phyloP scores from a whole-genome alignment of 768 basidiomycete genomes.

The Thelephora aurantiotincta region DNA sequence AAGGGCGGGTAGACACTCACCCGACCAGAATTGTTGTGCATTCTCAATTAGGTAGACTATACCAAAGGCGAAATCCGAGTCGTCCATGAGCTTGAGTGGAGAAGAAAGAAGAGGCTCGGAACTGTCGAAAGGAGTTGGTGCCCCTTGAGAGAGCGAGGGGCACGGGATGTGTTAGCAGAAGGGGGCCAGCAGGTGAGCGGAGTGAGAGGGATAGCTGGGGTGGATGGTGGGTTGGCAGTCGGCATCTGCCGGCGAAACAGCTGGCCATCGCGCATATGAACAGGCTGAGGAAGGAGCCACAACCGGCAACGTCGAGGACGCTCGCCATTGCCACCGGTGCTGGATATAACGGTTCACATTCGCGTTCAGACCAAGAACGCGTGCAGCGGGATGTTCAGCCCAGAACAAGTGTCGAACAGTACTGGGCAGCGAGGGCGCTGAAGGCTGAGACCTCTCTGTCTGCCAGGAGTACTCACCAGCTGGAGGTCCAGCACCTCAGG shows the following conservation, averaged over 20 bases:
- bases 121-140: not conserved
- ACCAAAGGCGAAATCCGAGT: conserved; percentile 36
- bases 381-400: not conserved
- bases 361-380: not conserved
- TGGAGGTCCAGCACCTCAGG: conserved; percentile 30
- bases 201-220: not conserved
- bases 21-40: conserved; percentile 84
- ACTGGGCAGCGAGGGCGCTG: conserved; percentile 57
- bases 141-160: not conserved
- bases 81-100: conserved; percentile 11
- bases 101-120: not conserved
- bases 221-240: not conserved
- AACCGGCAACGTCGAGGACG: not conserved
- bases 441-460: conserved; percentile 49
- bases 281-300: not conserved
- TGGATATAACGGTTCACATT: not conserved
- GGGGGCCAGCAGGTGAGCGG: too few species aligned
- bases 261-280: too few species aligned
- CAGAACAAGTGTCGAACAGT: conserved; percentile 25
- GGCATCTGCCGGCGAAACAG: not conserved
- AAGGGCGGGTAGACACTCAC: conserved; percentile 35
- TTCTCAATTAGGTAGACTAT: conserved; percentile 74
- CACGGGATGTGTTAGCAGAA: not conserved
- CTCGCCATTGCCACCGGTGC: not conserved
- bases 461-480: conserved; percentile 31